These are phyloP conservation scores for Triangularia setosa DNA, from an alignment of 2,329 filamentous ascomycete genomes.

Conservation along the genomic window DNA sequence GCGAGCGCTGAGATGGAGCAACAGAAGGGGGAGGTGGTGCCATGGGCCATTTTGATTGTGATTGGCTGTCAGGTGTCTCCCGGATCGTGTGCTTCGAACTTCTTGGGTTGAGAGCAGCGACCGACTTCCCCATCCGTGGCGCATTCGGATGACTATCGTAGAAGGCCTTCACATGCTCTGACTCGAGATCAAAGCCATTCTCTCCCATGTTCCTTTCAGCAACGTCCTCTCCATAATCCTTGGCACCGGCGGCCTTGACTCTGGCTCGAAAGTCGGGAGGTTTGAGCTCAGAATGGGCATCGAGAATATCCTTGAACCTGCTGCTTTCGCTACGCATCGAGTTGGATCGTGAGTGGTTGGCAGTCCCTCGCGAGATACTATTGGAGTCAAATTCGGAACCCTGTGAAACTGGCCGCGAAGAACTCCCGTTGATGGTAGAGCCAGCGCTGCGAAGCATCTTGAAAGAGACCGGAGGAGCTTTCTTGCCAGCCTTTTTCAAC, in stretches of 20 bases:
- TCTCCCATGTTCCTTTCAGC: conserved; percentile 55
- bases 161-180: conserved; percentile 34
- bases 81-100: neutral
- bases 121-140: conserved; percentile 13
- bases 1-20: neutral
- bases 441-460: conserved; percentile 12
- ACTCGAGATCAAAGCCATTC: conserved; percentile 34
- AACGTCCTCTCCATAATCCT: conserved; percentile 61
- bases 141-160: conserved; percentile 28
- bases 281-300: conserved; percentile 52
- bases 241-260: conserved; percentile 46
- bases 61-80: neutral
- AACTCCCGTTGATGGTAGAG: neutral
- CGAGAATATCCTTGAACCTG: conserved; percentile 51
- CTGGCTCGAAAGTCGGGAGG: conserved; percentile 47
- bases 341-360: conserved; percentile 28
- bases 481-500: conserved; percentile 18
- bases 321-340: conserved; percentile 33
- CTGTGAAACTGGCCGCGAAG: conserved; percentile 16
- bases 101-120: neutral
- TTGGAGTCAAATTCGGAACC: conserved; percentile 15
- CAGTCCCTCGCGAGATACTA: neutral
- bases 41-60: neutral
- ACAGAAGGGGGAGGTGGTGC: neutral
- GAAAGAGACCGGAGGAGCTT: conserved; percentile 25